Percentiles rank a stretch among this genome's conserved stretches.
Conservation (phyloP, 2,329 filamentous ascomycete genomes). For the Scedosporium boydii region DNA sequence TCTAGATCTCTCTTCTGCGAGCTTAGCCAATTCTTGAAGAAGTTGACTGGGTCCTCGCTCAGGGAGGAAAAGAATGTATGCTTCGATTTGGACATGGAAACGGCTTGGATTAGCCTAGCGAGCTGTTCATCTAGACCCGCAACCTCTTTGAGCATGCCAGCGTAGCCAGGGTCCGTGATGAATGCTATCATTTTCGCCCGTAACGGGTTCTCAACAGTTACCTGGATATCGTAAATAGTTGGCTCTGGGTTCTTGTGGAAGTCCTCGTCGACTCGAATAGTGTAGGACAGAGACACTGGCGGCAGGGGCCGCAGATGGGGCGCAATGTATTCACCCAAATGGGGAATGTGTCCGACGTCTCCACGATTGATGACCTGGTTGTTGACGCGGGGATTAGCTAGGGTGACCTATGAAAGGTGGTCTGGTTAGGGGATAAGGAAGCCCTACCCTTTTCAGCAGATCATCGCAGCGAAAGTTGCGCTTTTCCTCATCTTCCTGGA, state of each 20-base stretch:
- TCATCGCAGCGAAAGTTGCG: conserved; percentile 87
- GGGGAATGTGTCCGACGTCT: conserved; percentile 76
- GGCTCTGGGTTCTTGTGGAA: conserved; percentile 67
- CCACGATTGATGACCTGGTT: conserved; percentile 62
- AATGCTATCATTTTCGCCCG: conserved; percentile 56
- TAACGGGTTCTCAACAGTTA: conserved; percentile 76
- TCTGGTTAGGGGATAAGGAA: not conserved
- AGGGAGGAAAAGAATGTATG: conserved; percentile 78
- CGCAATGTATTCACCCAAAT: conserved; percentile 70
- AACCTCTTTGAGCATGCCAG: conserved; percentile 66
- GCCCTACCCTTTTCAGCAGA: conserved; percentile 60
- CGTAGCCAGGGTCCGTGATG: conserved; percentile 60
- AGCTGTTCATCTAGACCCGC: conserved; percentile 74
- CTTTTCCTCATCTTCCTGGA: conserved; percentile 94
- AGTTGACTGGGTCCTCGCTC: conserved; percentile 71
- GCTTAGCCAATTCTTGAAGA: conserved; percentile 79
- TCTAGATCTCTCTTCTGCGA: conserved; percentile 88
- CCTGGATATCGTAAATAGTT: conserved; percentile 83
- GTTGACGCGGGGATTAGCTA: not conserved
- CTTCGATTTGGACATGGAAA: conserved; percentile 79
- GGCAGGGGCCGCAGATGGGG: conserved; percentile 70
- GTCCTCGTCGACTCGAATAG: conserved; percentile 81
- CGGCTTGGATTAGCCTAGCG: conserved; percentile 70
- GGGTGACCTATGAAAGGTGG: conserved; percentile 15
- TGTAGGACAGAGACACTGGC: conserved; percentile 79